Evolutionary conservation across 345 rosid genomes (phyloP).

Genomic region (Pistacia atlantica): DNA sequence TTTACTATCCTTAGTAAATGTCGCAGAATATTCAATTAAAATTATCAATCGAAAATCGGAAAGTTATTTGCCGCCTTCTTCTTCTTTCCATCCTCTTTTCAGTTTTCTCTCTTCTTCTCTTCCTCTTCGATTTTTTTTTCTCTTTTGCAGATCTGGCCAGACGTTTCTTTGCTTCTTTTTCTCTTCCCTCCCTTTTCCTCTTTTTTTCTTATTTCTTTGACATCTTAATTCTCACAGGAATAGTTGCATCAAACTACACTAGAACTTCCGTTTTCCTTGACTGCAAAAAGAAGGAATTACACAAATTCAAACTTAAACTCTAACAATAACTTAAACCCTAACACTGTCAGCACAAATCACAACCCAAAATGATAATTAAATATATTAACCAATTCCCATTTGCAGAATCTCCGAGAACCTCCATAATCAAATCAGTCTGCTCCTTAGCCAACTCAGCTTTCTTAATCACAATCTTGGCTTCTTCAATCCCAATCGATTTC

Average conservation of each 20-base stretch:
- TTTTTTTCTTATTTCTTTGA: too few relatives aligned
- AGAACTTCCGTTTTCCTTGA: neutral
- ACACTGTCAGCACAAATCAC: neutral
- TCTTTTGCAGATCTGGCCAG: too few relatives aligned
- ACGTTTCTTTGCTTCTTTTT: too few relatives aligned
- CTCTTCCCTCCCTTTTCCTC: too few relatives aligned
- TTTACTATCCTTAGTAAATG: too few relatives aligned
- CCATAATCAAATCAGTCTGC: slow-evolving; percentile 20
- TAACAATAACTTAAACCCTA: neutral
- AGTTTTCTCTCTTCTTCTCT: too few relatives aligned
- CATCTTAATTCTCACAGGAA: neutral
- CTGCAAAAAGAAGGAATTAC: neutral
- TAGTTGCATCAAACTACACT: neutral
- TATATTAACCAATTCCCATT: neutral
- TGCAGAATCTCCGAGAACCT: neutral
- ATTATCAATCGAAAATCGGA: too few relatives aligned
- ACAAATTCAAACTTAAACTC: neutral
- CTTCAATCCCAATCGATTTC: slow-evolving; percentile 32
- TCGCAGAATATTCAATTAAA: too few relatives aligned
- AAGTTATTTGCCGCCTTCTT: too few relatives aligned
- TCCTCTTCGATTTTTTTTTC: too few relatives aligned
- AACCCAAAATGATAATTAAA: neutral
- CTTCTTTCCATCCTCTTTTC: too few relatives aligned
- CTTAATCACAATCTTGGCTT: slow-evolving; percentile 30
- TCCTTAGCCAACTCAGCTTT: slow-evolving; percentile 34